A percentile compares a stretch with the other conserved stretches of the same genome.
Evolutionary conservation across 768 basidiomycete species (phyloP).

Genomic region (Pholiota molesta): DNA sequence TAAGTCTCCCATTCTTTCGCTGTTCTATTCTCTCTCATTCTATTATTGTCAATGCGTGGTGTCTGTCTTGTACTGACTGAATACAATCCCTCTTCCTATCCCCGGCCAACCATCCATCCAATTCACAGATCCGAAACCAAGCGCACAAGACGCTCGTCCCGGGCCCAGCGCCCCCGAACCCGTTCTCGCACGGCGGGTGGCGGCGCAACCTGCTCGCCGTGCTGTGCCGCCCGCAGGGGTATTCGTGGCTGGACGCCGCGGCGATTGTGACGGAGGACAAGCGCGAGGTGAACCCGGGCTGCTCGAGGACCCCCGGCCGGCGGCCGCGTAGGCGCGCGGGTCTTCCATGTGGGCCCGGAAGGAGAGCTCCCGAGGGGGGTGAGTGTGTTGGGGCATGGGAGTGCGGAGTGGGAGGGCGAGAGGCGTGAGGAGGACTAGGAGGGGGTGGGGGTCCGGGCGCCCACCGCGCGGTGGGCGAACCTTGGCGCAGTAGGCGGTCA

Average conservation of each 20-base stretch:
- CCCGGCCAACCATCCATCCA: not conserved
- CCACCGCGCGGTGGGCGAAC: too few relatives aligned
- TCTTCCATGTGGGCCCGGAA: not conserved
- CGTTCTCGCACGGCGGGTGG: slow-evolving; percentile 84
- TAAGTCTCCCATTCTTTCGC: slow-evolving; percentile 14
- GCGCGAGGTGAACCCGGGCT: slow-evolving; percentile 71
- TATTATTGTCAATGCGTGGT: slow-evolving; percentile 5
- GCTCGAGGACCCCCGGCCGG: slow-evolving; percentile 4
- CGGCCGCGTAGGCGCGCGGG: too few relatives aligned
- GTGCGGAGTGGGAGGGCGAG: slow-evolving; percentile 5
- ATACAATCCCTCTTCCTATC: not conserved
- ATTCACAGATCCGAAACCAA: slow-evolving; percentile 76
- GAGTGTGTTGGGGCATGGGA: slow-evolving; percentile 7
- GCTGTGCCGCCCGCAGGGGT: slow-evolving; percentile 79
- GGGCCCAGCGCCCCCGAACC: slow-evolving; percentile 74
- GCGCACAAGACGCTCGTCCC: slow-evolving; percentile 73
- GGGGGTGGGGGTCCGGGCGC: too few relatives aligned
- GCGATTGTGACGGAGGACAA: slow-evolving; percentile 70
- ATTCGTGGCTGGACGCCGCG: slow-evolving; percentile 74
- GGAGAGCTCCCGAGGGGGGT: slow-evolving; percentile 8
- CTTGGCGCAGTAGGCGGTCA: too few relatives aligned
- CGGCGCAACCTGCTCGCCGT: slow-evolving; percentile 73
- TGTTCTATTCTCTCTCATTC: slow-evolving; percentile 11
- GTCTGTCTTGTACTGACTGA: not conserved
- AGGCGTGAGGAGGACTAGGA: not conserved